Evolutionary conservation across 495 filamentous ascomycete species (phyloP).

Genomic region (Oidiodendron maius): DNA sequence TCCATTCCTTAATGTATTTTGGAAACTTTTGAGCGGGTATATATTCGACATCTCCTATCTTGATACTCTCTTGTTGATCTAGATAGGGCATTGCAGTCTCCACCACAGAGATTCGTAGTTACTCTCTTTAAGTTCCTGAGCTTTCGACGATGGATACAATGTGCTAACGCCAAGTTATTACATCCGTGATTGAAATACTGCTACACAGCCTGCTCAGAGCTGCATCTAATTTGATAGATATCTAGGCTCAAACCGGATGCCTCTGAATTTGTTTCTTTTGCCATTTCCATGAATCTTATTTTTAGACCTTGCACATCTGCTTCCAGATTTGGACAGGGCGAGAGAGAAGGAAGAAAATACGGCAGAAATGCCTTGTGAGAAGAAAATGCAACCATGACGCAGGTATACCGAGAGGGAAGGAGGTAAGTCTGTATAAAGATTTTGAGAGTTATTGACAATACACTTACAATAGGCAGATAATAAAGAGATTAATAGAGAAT

Average conservation of each 20-base stretch:
- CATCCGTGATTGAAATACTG: neutral
- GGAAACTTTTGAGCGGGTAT: too few species aligned
- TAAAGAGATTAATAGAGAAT: neutral
- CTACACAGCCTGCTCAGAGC: slow-evolving; percentile 23
- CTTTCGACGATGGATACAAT: neutral
- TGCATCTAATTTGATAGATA: slow-evolving; percentile 33
- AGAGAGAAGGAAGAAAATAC: neutral
- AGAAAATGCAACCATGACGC: slow-evolving; percentile 12
- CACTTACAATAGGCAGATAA: neutral
- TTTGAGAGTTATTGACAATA: neutral
- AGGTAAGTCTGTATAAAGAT: neutral
- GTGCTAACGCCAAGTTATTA: neutral
- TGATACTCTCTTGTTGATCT: neutral
- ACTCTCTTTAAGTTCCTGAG: neutral
- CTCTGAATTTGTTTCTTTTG: slow-evolving; percentile 43
- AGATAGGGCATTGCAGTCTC: neutral
- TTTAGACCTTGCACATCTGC: too few species aligned
- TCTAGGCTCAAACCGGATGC: slow-evolving; percentile 49
- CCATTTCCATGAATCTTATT: too few species aligned
- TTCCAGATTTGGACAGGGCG: too few species aligned
- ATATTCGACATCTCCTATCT: neutral
- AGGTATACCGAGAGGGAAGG: neutral
- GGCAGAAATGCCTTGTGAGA: neutral
- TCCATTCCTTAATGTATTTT: too few species aligned
- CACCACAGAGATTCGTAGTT: neutral